Evolutionary conservation across 208 protist species (phyloP).

Genomic region (Leishmania mexicana): DNA sequence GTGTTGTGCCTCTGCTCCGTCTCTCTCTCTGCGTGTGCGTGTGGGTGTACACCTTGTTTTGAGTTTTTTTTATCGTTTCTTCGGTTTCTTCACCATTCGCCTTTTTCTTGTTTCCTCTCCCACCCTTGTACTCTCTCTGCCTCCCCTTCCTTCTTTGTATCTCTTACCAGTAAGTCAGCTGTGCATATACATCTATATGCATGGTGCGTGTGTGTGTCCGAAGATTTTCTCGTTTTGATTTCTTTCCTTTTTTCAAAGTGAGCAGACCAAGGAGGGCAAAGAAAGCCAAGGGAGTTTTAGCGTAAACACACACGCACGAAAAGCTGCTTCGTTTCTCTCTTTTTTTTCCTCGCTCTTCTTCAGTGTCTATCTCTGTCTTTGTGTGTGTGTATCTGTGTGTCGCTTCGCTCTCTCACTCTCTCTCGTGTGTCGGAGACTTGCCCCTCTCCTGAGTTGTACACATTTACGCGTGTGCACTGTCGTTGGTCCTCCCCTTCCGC

Average conservation of each 20-base stretch:
- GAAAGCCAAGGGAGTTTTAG: background rate
- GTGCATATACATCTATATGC: background rate
- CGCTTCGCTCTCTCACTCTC: background rate
- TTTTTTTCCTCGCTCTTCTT: conserved; percentile 1
- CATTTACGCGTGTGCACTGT: background rate
- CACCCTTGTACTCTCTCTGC: background rate
- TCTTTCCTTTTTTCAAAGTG: background rate
- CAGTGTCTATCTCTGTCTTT: background rate
- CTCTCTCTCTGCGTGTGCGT: background rate
- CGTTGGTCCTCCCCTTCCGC: background rate
- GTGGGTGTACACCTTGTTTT: background rate
- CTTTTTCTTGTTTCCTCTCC: background rate
- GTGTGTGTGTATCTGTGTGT: background rate
- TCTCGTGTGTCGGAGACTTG: background rate
- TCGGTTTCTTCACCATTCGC: background rate
- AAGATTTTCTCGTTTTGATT: background rate
- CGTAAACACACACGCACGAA: background rate
- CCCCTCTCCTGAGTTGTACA: background rate
- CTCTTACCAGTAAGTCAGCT: background rate
- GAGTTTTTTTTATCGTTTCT: background rate
- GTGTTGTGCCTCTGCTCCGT: background rate
- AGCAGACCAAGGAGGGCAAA: background rate
- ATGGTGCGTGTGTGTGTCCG: background rate
- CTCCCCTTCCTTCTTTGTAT: background rate
- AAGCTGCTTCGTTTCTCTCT: background rate